Evolutionary conservation across 805 yeast species (phyloP), one percentile per base, ranked within the genome.

Genomic region (Suhomyces kilbournensis): DNA sequence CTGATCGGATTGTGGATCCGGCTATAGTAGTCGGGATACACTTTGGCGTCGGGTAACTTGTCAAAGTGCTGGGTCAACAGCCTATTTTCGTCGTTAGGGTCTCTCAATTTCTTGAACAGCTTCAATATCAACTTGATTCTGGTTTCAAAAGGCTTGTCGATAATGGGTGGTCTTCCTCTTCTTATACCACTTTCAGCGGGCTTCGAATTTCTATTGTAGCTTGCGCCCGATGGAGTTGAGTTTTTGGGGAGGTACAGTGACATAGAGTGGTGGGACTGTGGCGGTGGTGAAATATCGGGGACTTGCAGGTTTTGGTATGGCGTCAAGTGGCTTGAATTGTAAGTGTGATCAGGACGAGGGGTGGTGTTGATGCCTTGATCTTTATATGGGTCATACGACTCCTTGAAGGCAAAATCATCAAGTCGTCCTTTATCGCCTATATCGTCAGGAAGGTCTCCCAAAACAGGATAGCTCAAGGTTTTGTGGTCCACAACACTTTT

Each of bases 101-200:
- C 84, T 44, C 82, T 79, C 53, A 87, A 85, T 63, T 88, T 88
- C 63, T 91, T 88, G 64, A 94, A 75, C 47, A 82, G 84, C 66
- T 96, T 83, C 76, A 94, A 72, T 38, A 94, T 85, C 58, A 90
- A 84, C 68, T 93, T 92, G 69, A 93, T 91, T 56, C 97, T 78
- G 64, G 90, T 90, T 69, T 94, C 97, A 68, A 87, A 92, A 5
- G 96, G 96, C 64, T 84, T 86, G 67, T 89, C 96, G 47, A 90
- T 90, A 52, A 90, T 86, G 2, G 97, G 96, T 4, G 97, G 97
- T 60, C 96, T 79, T 17, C 96, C 96, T 63, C 96, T 79, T 67
- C 89, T 86, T 30, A 82, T 80, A 60, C 90, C 85, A 22, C 70
- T 65, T 45, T 69, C 74, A 22, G 59, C 54, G 47, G 58, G 57